Evolutionary conservation across 176 grass and related monocot genomes (phyloP).

Genomic region (Eleusine coracana): DNA sequence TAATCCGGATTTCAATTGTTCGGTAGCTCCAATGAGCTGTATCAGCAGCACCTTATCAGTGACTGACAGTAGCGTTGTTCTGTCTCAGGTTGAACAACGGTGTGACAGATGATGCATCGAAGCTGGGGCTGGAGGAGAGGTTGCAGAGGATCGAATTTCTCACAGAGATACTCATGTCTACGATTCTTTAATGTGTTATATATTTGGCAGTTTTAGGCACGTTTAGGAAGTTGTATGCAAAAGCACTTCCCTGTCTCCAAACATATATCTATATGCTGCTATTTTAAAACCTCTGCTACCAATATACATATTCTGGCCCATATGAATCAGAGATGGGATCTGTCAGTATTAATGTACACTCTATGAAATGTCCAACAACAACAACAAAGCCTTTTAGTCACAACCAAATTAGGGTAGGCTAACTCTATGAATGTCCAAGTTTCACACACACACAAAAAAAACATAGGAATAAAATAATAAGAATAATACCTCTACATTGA

Average conservation of each 20-base stretch:
- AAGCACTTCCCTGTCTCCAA: neutral
- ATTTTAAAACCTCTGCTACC: neutral
- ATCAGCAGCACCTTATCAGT: neutral
- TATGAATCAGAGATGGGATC: neutral
- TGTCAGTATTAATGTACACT: neutral
- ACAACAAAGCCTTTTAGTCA: no score
- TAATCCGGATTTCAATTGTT: neutral
- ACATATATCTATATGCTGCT: neutral
- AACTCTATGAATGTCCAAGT: neutral
- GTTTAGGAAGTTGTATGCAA: neutral
- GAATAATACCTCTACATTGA: neutral
- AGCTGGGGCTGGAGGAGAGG: constrained; percentile 66
- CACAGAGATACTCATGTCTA: constrained; percentile 58
- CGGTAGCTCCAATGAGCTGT: neutral
- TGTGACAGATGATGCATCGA: constrained; percentile 25
- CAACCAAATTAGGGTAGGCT: no score
- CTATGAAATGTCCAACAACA: no score
- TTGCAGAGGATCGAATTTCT: constrained; percentile 74
- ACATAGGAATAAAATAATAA: neutral
- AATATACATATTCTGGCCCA: neutral
- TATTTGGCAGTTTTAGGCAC: neutral
- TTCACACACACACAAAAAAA: neutral
- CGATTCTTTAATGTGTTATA: constrained; percentile 60
- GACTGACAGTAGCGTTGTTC: neutral
- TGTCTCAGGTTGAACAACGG: constrained; percentile 37